Conservation (phyloP, 805 yeast species). For the Barnettozyma sucrosica region DNA sequence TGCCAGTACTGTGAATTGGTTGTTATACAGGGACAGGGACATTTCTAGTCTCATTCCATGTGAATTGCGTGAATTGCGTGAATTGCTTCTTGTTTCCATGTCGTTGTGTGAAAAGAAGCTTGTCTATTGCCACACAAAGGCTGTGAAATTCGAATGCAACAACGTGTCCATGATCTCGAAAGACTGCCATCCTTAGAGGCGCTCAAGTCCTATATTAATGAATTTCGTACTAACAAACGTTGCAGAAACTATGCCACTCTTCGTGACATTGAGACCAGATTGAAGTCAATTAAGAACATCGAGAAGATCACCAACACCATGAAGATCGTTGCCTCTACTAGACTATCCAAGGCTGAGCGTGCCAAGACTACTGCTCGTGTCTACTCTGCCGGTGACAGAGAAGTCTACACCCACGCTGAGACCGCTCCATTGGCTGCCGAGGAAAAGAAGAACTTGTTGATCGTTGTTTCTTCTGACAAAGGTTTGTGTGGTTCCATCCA, state of each 20-base stretch:
- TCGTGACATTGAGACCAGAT: slow-evolving; percentile 97
- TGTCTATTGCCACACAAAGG: neutral
- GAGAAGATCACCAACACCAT: slow-evolving; percentile 99
- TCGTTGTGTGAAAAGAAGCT: neutral
- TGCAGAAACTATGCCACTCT: slow-evolving; percentile 91
- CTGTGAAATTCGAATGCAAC: neutral
- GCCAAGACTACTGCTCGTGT: slow-evolving; percentile 87
- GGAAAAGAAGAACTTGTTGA: slow-evolving; percentile 63
- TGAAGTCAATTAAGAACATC: slow-evolving; percentile 96
- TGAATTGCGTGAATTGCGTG: neutral
- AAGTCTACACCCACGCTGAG: slow-evolving; percentile 78
- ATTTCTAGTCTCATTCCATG: too few relatives aligned
- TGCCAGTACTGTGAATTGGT: too few relatives aligned
- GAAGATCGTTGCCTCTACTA: slow-evolving; percentile 98
- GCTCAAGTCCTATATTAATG: neutral
- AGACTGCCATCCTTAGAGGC: neutral
- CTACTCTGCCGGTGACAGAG: slow-evolving; percentile 73
- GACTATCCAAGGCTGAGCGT: slow-evolving; percentile 91
- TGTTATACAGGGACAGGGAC: too few relatives aligned
- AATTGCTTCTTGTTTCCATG: neutral
- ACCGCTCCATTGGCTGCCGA: slow-evolving; percentile 50
- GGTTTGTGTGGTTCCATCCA: slow-evolving; percentile 99
- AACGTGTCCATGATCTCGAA: neutral
- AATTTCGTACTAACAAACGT: slow-evolving; percentile 14
- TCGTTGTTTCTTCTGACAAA: slow-evolving; percentile 93